Evolutionary conservation across 2,329 filamentous ascomycete genomes (phyloP).

Genomic region (Aspergillus neoniger): DNA sequence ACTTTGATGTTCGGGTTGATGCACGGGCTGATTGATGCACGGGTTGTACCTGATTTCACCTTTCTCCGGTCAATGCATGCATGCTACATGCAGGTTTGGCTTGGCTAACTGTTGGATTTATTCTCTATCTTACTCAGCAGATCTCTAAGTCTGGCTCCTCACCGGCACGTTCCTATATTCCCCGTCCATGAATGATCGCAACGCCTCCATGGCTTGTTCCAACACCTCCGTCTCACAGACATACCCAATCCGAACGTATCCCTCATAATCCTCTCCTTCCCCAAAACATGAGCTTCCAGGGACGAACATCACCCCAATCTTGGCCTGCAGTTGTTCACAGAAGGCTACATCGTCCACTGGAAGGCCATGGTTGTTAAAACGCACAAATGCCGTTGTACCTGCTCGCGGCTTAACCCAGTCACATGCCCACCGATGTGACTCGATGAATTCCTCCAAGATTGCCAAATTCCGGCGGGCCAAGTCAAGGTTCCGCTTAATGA

Average conservation of each 20-base stretch:
- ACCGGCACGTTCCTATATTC: constrained; percentile 52
- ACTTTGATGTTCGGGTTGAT: no score
- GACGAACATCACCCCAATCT: constrained; percentile 70
- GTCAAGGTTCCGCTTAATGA: constrained; percentile 64
- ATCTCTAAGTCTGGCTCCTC: background rate
- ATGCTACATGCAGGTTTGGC: no score
- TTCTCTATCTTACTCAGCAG: no score
- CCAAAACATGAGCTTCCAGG: constrained; percentile 75
- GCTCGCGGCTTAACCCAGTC: constrained; percentile 74
- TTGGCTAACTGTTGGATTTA: no score
- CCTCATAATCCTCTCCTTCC: constrained; percentile 62
- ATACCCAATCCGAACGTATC: constrained; percentile 75
- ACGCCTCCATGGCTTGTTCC: constrained; percentile 60
- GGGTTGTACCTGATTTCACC: no score
- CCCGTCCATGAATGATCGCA: constrained; percentile 55
- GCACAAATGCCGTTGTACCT: constrained; percentile 79
- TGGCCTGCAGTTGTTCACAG: constrained; percentile 65
- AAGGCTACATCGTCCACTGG: constrained; percentile 70
- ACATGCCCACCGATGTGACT: constrained; percentile 53
- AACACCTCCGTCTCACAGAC: constrained; percentile 69
- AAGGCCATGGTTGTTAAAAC: constrained; percentile 59
- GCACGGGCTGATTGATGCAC: no score
- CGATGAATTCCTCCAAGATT: constrained; percentile 64
- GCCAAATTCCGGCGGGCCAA: constrained; percentile 69
- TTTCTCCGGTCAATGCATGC: no score